Conservation (phyloP, 768 basidiomycete genomes). For the Calvatia gigantea region DNA sequence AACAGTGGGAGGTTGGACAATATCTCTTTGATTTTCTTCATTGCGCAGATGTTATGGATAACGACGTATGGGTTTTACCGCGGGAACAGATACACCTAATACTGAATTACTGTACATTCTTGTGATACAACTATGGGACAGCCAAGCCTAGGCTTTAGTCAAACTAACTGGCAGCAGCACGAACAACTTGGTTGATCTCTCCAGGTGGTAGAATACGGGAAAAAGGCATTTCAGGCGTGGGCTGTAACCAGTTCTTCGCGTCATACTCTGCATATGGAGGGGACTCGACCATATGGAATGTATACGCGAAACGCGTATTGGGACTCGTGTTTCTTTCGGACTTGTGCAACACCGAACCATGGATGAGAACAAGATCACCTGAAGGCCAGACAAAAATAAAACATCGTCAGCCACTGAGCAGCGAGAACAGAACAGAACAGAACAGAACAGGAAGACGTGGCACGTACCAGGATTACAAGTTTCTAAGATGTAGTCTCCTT, state of each 20-base stretch:
- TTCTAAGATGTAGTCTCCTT: slow-evolving; percentile 60
- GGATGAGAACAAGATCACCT: slow-evolving; percentile 93
- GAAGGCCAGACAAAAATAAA: not conserved
- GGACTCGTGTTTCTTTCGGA: slow-evolving; percentile 82
- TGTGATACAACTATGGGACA: no score
- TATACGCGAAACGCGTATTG: slow-evolving; percentile 88
- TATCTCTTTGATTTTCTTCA: no score
- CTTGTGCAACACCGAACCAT: slow-evolving; percentile 90
- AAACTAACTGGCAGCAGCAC: not conserved
- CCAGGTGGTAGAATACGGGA: slow-evolving; percentile 43
- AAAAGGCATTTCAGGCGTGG: slow-evolving; percentile 82
- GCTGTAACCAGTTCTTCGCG: slow-evolving; percentile 94
- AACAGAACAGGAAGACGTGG: not conserved
- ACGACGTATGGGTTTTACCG: no score
- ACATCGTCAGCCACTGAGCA: not conserved
- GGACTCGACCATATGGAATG: slow-evolving; percentile 92
- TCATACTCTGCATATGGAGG: slow-evolving; percentile 73
- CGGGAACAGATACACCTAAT: no score
- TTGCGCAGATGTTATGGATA: no score
- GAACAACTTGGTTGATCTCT: slow-evolving; percentile 16
- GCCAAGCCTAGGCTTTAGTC: not conserved
- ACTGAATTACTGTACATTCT: not conserved
- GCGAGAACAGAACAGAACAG: not conserved
- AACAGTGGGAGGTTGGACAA: no score
- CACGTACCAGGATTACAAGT: slow-evolving; percentile 67